phyloP scores from a whole-genome alignment of 495 filamentous ascomycete genomes.

The Podospora conica region DNA sequence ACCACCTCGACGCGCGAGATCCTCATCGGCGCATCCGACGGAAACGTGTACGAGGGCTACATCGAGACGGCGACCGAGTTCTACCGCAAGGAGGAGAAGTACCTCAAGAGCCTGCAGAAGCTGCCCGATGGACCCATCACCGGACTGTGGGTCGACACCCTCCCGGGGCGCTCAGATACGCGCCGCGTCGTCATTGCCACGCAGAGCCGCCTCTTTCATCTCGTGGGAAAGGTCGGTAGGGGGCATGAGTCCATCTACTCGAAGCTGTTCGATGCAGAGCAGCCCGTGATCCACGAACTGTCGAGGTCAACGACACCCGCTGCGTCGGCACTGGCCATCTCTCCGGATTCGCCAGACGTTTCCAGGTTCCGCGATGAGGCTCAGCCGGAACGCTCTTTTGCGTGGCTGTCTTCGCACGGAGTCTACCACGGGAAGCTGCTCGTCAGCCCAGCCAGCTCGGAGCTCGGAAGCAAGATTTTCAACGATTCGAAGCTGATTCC shows the following conservation, averaged over 20 bases:
- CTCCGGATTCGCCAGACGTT: slow-evolving; percentile 61
- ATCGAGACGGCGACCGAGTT: slow-evolving; percentile 92
- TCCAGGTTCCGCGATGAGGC: slow-evolving; percentile 29
- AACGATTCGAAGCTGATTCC: slow-evolving; percentile 68
- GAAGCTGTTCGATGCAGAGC: slow-evolving; percentile 81
- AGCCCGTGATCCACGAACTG: slow-evolving; percentile 65
- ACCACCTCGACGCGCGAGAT: slow-evolving; percentile 94
- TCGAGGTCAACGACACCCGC: slow-evolving; percentile 47
- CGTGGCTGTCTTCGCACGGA: slow-evolving; percentile 83
- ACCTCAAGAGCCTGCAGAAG: slow-evolving; percentile 74
- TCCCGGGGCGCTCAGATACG: slow-evolving; percentile 60
- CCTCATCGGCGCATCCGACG: slow-evolving; percentile 84
- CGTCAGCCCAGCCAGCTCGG: slow-evolving; percentile 38
- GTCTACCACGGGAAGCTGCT: slow-evolving; percentile 79
- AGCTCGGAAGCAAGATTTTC: slow-evolving; percentile 62
- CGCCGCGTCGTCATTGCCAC: slow-evolving; percentile 74
- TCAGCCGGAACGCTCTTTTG: slow-evolving; percentile 64
- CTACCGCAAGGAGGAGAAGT: slow-evolving; percentile 90
- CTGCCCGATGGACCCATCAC: slow-evolving; percentile 69
- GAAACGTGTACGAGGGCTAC: slow-evolving; percentile 91
- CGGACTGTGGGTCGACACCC: slow-evolving; percentile 71
- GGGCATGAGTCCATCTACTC: slow-evolving; percentile 80
- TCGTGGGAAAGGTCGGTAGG: slow-evolving; percentile 67
- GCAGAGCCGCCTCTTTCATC: slow-evolving; percentile 65
- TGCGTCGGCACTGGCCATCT: slow-evolving; percentile 62